These are phyloP conservation scores for Thelephora aurantiotincta DNA, from an alignment of 768 basidiomycete species.

Conservation along the genomic window DNA sequence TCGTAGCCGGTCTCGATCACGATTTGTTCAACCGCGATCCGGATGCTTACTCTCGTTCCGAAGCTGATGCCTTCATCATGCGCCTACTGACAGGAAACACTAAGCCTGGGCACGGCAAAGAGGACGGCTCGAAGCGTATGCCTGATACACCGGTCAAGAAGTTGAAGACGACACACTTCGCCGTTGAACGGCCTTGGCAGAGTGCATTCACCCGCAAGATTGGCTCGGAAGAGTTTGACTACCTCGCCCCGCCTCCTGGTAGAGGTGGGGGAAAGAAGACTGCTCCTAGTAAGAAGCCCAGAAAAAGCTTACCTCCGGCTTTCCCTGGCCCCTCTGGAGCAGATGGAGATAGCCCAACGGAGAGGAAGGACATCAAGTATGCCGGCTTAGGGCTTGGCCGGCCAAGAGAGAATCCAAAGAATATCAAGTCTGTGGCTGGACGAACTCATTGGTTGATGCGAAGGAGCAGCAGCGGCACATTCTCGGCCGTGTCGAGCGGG, in stretches of 20 bases:
- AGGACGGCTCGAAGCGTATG: conserved; percentile 35
- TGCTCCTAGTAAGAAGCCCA: conserved; percentile 33
- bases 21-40: conserved; percentile 21
- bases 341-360: conserved; percentile 47
- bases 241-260: conserved; percentile 9
- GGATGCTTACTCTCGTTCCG: conserved; percentile 12
- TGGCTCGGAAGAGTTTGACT: conserved; percentile 30
- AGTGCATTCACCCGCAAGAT: conserved; percentile 65
- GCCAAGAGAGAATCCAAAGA: conserved; percentile 20
- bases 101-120: conserved; percentile 21
- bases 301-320: conserved; percentile 67
- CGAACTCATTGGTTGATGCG: conserved; percentile 54
- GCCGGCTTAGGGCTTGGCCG: conserved; percentile 53
- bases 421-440: conserved; percentile 9
- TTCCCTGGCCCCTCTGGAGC: conserved; percentile 44
- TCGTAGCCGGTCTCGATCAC: conserved; percentile 25
- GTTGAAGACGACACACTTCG: conserved; percentile 40
- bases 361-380: conserved; percentile 37
- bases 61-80: conserved; percentile 51
- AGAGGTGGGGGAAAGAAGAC: conserved; percentile 18
- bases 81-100: conserved; percentile 48
- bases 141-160: conserved; percentile 80
- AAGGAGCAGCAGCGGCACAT: conserved; percentile 69
- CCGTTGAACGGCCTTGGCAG: conserved; percentile 55
- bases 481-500: conserved; percentile 38